Conservation (phyloP, 2,329 filamentous ascomycete species). For the Lojkania enalia region DNA sequence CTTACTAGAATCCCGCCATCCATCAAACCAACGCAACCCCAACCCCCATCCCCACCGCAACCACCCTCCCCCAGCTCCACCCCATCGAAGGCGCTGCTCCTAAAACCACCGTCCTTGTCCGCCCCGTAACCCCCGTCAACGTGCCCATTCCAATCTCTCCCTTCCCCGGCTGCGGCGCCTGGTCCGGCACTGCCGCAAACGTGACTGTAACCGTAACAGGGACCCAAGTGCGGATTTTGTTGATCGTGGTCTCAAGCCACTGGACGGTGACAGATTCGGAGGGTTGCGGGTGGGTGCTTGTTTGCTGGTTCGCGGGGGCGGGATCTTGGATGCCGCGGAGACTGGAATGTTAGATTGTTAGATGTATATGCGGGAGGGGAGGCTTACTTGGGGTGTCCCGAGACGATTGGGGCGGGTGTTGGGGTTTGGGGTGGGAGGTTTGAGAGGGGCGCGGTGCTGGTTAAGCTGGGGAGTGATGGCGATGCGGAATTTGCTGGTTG, state of each 20-base stretch:
- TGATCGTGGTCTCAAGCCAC: slow-evolving; percentile 39
- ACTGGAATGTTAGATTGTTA: too few relatives aligned
- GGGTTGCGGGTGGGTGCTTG: slow-evolving; percentile 8
- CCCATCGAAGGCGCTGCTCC: slow-evolving; percentile 26
- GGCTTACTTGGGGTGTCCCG: neutral
- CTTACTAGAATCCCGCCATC: slow-evolving; percentile 9
- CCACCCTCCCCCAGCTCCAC: slow-evolving; percentile 16
- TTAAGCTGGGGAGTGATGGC: too few relatives aligned
- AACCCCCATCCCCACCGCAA: slow-evolving; percentile 28
- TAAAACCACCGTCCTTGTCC: slow-evolving; percentile 28
- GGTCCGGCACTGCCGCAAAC: slow-evolving; percentile 22
- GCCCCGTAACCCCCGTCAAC: slow-evolving; percentile 32
- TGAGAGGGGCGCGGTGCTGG: too few relatives aligned
- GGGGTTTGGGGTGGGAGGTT: neutral
- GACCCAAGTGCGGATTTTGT: slow-evolving; percentile 36
- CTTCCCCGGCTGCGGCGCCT: slow-evolving; percentile 28
- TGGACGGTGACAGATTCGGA: slow-evolving; percentile 29
- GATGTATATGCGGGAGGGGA: too few relatives aligned
- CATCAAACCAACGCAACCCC: slow-evolving; percentile 25
- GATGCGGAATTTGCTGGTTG: slow-evolving; percentile 7
- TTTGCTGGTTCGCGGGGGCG: neutral
- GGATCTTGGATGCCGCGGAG: too few relatives aligned
- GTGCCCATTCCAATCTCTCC: slow-evolving; percentile 43
- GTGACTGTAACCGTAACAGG: slow-evolving; percentile 34
- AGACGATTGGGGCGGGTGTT: neutral